phyloP scores from a whole-genome alignment of 1,284 basidiomycete genomes.

The Cryptococcus sp. region DNA sequence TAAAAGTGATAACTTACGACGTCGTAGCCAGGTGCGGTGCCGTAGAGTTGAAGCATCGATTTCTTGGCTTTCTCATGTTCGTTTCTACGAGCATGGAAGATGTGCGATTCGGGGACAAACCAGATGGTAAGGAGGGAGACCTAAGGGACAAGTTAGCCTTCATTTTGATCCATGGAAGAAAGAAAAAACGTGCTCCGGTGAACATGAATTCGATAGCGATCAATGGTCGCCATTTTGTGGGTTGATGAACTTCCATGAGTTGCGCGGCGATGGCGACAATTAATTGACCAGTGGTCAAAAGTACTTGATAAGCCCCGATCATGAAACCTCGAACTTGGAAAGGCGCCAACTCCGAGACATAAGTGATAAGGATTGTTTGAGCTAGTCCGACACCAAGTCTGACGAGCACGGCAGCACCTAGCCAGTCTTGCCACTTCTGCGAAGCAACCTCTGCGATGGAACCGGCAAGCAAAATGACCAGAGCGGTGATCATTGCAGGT shows the following conservation, averaged over 20 bases:
- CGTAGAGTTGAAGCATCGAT: conserved; percentile 21
- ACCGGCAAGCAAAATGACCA: conserved; percentile 21
- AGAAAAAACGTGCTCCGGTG: conserved; percentile 19
- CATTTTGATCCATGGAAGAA: neutral
- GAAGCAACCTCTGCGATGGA: conserved; percentile 25
- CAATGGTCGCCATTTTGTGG: conserved; percentile 20
- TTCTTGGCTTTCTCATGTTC: conserved; percentile 20
- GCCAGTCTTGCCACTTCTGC: conserved; percentile 26
- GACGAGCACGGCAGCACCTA: conserved; percentile 22
- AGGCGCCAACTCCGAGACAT: conserved; percentile 28
- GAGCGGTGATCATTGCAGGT: conserved; percentile 16
- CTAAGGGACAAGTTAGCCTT: conserved; percentile 1
- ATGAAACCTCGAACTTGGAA: conserved; percentile 32
- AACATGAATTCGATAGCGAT: conserved; percentile 29
- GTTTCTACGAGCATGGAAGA: conserved; percentile 16
- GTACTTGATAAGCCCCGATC: conserved; percentile 25
- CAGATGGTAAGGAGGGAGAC: conserved; percentile 8
- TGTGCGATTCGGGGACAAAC: conserved; percentile 22
- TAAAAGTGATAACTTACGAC: conserved; percentile 16
- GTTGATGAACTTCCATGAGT: conserved; percentile 12
- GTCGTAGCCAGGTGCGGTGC: conserved; percentile 23
- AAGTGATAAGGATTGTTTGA: conserved; percentile 26
- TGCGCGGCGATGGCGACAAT: conserved; percentile 23
- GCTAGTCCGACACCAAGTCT: conserved; percentile 28
- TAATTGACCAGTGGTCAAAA: conserved; percentile 24